Evolutionary conservation across 2,329 filamentous ascomycete species (phyloP), one percentile per base, ranked within the genome.

Genomic region (Aspergillus oerlinghausenensis): DNA sequence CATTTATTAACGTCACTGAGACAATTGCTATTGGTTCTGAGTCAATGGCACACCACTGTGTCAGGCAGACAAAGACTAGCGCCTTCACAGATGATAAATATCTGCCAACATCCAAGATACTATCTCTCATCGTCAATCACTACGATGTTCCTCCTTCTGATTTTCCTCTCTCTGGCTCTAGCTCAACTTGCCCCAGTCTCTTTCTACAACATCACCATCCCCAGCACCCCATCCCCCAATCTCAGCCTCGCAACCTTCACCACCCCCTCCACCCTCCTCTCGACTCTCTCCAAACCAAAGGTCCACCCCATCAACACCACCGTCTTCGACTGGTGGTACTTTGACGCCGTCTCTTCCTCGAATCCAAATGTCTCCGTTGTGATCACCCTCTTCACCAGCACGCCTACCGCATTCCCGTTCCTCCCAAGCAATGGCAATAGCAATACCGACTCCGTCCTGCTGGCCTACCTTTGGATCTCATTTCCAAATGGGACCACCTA

Each of bases 261-360:
- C 26, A 51, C 50, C 4, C 38, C 55, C 1, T 32, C 29, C 3
- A 26, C 49, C 1, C 29, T 17, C 5, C 25, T 62, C 5, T 59
- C 62, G 6, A 59, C 52, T 9, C 58, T 72, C 4, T 67, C 71
- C 50, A 49, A 60, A 25, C 70, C 71, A 0, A 67, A 69, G 49
- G 28, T 72, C 7, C 50, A 56, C 35, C 48, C 42, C 10, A 60
- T 72, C 50, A 73, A 72, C 50, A 19, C 52, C 32, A 63, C 68
- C 26, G 66, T 66, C 19, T 74, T 70, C 49, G 70, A 73, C 61
- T 76, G 73, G 73, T 77, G 74, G 75, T 75, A 74, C 57, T 76
- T 76, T 48, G 73, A 77, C 56, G 71, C 63, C 21, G 65, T 77
- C 10, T 65, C 73, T 1, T 50, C 59, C 2, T 59, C 60, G 7